Evolutionary conservation across 495 filamentous ascomycete genomes (phyloP).

Genomic region (Aspergillus heteromorphus): DNA sequence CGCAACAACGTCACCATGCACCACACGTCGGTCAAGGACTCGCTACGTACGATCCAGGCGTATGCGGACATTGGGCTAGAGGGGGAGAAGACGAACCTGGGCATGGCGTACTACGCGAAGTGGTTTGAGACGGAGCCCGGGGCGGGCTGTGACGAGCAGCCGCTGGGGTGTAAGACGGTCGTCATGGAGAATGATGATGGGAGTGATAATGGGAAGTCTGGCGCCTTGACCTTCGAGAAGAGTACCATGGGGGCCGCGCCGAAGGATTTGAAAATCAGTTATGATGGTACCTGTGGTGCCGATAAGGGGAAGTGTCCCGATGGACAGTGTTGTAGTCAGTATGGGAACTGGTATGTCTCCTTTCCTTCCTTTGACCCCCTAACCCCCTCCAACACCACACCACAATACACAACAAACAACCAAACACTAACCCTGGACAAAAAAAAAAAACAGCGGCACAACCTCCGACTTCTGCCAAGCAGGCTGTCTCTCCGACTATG

Average conservation of each 20-base stretch:
- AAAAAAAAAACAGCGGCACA: conserved; percentile 17
- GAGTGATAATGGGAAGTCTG: conserved; percentile 56
- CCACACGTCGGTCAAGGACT: conserved; percentile 55
- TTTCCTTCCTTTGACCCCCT: not conserved
- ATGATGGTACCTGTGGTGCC: conserved; percentile 29
- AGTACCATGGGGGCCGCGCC: conserved; percentile 43
- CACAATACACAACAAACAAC: not conserved
- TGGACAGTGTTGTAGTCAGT: conserved; percentile 33
- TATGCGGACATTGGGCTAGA: conserved; percentile 56
- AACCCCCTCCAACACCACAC: not conserved
- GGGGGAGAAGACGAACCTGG: conserved; percentile 59
- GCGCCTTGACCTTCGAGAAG: conserved; percentile 53
- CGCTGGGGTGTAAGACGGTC: conserved; percentile 59
- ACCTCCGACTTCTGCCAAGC: conserved; percentile 33
- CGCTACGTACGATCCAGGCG: conserved; percentile 49
- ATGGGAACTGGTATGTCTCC: conserved; percentile 33
- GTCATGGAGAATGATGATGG: conserved; percentile 61
- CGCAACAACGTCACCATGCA: conserved; percentile 64
- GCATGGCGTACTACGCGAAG: conserved; percentile 71
- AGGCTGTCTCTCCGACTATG: conserved; percentile 38
- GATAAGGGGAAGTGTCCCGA: conserved; percentile 26
- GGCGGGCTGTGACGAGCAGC: conserved; percentile 35
- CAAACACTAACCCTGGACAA: not conserved
- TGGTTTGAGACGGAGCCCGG: conserved; percentile 60
- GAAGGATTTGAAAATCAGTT: conserved; percentile 42